Evolutionary conservation across 768 basidiomycete genomes (phyloP).

Genomic region (Candolleomyces aberdarensis): DNA sequence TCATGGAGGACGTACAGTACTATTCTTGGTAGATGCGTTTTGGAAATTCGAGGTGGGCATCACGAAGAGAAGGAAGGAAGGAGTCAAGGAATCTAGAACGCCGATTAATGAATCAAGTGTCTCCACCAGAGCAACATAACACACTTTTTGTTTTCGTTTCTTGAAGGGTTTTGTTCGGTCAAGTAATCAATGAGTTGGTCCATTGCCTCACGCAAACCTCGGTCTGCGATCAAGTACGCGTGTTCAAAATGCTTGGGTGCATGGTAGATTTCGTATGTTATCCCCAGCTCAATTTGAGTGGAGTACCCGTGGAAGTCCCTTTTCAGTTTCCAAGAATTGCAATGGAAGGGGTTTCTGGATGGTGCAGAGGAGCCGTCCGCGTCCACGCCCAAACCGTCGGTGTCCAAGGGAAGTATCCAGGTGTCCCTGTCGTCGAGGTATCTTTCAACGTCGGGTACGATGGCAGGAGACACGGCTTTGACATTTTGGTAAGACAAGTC

Average conservation of each 20-base stretch:
- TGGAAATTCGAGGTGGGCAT: neutral
- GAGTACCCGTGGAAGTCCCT: neutral
- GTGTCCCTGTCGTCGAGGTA: conserved; percentile 5
- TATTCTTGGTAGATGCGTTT: neutral
- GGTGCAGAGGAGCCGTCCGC: neutral
- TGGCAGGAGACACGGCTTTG: neutral
- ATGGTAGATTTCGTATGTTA: neutral
- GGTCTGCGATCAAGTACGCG: neutral
- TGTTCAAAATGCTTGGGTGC: neutral
- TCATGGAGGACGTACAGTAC: no score
- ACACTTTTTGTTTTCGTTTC: neutral
- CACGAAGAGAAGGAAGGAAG: neutral
- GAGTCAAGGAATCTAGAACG: neutral
- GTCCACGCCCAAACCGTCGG: neutral
- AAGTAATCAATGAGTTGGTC: neutral
- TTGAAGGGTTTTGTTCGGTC: neutral
- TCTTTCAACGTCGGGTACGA: neutral
- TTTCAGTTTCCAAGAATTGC: neutral
- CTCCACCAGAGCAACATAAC: neutral
- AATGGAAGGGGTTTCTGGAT: neutral
- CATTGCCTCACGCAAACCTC: neutral
- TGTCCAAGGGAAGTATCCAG: neutral
- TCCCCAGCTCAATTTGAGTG: neutral
- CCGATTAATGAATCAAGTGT: neutral
- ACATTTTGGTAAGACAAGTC: neutral